Percentiles rank a stretch among this genome's conserved stretches.
Conservation (phyloP, 2,329 filamentous ascomycete genomes). For the Lasiodiplodia sp. region DNA sequence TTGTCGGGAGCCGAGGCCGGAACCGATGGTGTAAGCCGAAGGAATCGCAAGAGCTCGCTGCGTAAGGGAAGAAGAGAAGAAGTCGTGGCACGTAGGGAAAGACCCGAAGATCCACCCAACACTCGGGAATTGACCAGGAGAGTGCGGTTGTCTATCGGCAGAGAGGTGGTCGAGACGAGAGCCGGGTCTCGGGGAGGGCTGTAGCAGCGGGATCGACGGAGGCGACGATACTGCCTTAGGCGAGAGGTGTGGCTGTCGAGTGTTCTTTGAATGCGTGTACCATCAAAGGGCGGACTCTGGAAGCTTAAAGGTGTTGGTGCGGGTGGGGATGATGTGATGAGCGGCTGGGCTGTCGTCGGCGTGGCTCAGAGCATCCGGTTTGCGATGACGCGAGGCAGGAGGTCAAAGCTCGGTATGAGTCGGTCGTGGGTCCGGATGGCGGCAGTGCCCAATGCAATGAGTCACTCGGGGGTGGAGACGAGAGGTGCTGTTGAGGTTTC, state of each 20-base stretch:
- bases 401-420: conserved; percentile 36
- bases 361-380: conserved; percentile 40
- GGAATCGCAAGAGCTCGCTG: conserved; percentile 40
- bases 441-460: conserved; percentile 33
- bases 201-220: conserved; percentile 27
- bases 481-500: conserved; percentile 41
- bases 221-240: conserved; percentile 25
- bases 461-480: conserved; percentile 37
- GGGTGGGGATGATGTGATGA: conserved; percentile 32
- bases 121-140: conserved; percentile 11
- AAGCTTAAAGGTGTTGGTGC: conserved; percentile 35
- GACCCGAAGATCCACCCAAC: conserved; percentile 23
- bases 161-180: conserved; percentile 21
- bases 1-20: conserved; percentile 36
- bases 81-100: conserved; percentile 47
- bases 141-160: conserved; percentile 17
- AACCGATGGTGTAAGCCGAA: conserved; percentile 35
- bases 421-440: conserved; percentile 31
- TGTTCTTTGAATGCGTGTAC: conserved; percentile 21
- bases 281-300: conserved; percentile 29
- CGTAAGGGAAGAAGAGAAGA: conserved; percentile 39
- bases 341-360: conserved; percentile 44
- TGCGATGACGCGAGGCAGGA: conserved; percentile 28
- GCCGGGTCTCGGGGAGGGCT: conserved; percentile 12
- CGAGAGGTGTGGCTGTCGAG: conserved; percentile 25